Percentiles rank a stretch among this genome's conserved stretches.
Conservation (phyloP, 345 rosid genomes). For the Rhodamnia rubescens region DNA sequence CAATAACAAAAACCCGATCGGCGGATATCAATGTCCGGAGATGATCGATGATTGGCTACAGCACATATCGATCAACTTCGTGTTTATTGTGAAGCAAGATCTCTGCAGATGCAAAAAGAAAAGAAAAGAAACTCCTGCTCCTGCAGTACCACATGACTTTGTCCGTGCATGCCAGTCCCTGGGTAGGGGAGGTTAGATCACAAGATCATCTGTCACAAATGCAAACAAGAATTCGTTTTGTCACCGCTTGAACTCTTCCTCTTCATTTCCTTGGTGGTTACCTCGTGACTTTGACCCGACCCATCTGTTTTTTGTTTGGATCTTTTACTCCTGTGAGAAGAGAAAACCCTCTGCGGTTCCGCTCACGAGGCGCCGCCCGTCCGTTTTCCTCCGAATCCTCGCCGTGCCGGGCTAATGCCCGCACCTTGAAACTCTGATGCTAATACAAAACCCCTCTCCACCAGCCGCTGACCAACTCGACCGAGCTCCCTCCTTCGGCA, state of each 20-base stretch:
- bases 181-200: background rate
- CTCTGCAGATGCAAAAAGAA: background rate
- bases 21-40: background rate
- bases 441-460: fast-evolving
- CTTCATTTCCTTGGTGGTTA: background rate
- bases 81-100: background rate
- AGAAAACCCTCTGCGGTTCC: background rate
- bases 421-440: background rate
- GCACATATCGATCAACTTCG: too few species aligned
- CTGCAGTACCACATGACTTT: background rate
- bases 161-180: background rate
- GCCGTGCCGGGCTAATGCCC: background rate
- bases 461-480: background rate
- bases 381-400: background rate
- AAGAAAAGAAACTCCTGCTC: background rate
- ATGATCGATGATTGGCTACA: background rate
- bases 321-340: background rate
- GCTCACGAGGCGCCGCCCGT: background rate
- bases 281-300: background rate
- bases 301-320: background rate
- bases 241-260: background rate
- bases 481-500: background rate
- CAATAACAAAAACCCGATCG: background rate
- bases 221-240: background rate
- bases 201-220: background rate